Evolutionary conservation across 768 basidiomycete species (phyloP).

Genomic region (Pulveroboletus frians): DNA sequence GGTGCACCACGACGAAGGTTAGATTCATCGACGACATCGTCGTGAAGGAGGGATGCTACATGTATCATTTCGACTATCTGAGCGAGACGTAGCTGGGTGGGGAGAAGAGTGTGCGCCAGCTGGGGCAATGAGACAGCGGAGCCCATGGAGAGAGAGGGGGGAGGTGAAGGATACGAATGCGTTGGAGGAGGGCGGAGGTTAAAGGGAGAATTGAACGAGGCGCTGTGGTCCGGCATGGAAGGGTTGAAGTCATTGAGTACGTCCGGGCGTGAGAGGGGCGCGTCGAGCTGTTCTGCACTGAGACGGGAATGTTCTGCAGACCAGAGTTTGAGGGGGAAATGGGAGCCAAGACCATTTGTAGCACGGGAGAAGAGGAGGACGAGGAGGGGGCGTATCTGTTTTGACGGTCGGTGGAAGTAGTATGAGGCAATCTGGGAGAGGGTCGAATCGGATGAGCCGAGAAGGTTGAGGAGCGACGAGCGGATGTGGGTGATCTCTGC

Average conservation of each 20-base stretch:
- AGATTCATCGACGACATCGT: conserved; percentile 78
- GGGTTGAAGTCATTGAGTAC: conserved; percentile 92
- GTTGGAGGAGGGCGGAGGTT: conserved; percentile 37
- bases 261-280: conserved; percentile 71
- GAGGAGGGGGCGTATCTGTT: conserved; percentile 85
- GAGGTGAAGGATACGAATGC: conserved; percentile 24
- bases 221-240: conserved; percentile 70
- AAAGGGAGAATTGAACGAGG: conserved; percentile 61
- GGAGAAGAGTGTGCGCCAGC: conserved; percentile 43
- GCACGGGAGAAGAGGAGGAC: conserved; percentile 88
- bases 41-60: conserved; percentile 88
- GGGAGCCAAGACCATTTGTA: conserved; percentile 80
- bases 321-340: conserved; percentile 59
- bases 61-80: conserved; percentile 99
- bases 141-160: conserved; percentile 16
- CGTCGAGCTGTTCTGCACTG: conserved; percentile 60
- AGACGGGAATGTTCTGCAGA: conserved; percentile 56
- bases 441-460: conserved; percentile 86
- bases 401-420: conserved; percentile 86
- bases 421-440: conserved; percentile 86
- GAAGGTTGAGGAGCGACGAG: conserved; percentile 64
- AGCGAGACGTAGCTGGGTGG: conserved; percentile 87
- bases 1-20: conserved; percentile 65
- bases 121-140: conserved; percentile 29
- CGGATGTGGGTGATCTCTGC: conserved; percentile 70